Base-by-base conservation (phyloP, 2,329 filamentous ascomycete species). In the Exophiala sp. region DNA sequence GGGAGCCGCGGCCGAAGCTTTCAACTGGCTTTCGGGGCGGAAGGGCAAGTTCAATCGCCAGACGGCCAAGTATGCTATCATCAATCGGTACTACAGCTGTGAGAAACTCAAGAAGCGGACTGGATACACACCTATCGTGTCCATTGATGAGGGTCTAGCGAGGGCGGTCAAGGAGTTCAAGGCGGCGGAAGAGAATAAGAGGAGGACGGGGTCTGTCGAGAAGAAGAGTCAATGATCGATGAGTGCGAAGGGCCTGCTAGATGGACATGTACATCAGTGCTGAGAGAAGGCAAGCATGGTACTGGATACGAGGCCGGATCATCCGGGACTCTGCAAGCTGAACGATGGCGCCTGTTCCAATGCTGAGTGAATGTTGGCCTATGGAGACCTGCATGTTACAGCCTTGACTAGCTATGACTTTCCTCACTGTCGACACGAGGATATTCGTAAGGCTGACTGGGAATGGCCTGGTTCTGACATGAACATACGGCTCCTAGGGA, bases 51-150 rank as follows among this genome's bases (percentile, higher is more conserved):
- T 78, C 56, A 75, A 72, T 8, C 66, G 70, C 41, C 69, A 73
- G 53, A 69, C 66, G 16, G 72, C 77, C 54, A 70, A 73, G 35
- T 77, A 75, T 62, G 75, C 74, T 45, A 75, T 71, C 60, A 76
- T 77, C 71, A 72, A 73, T 39, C 71, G 75, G 35, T 78, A 73
- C 62, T 78, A 72, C 57, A 75, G 70, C 29, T 72, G 72, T 50
- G 69, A 74, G 16, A 77, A 77, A 62, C 72, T 76, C 20, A 77
- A 73, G 66, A 60, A 59, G 45, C 66, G 73, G 45, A 65, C 78
- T 9, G 74, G 72, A 12, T 79, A 78, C 61, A 50, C 52, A 38
- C 73, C 76, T n/a, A 62, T 73, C 42, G 69, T 78, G 6, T 64
- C 67, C 2, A 65, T 78, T 38, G 70, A 76, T 51, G 75, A 78